Evolutionary conservation across 2,329 filamentous ascomycete genomes (phyloP), one percentile per base, ranked within the genome.

Genomic region (Penicillium sp.): DNA sequence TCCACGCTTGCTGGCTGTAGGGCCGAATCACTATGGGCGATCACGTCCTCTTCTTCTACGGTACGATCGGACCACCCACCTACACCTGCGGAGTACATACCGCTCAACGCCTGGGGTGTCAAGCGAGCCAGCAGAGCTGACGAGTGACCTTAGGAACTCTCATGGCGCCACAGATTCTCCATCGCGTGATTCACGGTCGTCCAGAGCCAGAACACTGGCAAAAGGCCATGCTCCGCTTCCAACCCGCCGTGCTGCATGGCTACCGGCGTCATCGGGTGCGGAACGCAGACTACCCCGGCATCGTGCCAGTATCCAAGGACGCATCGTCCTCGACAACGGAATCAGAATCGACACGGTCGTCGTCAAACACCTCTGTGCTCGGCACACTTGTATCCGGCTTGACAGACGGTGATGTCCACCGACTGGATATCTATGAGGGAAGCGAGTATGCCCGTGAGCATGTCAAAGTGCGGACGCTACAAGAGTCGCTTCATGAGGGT

Each of bases 161-260:
- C 59, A 96, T 96, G 89, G 86, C 84, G n/a, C 81, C 85, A 0
- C 80, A 85, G 58, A 83, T 97, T 56, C 87, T 97, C 54, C 84
- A 86, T 69, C 84, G 85, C 21, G 89, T 95, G 29, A 87, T 87
- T 65, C 87, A 90, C 67, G 79, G 81, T 51, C 67, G 69, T 7
- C 63, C 69, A 11, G 75, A 47, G 58, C 78, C 58, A 23, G 76
- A 63, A 57, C 73, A 63, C 63, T 74, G 69, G 48, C 74, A 76
- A 59, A 70, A 67, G 43, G 62, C 64, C 9, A 65, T 78, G 32
- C 70, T 91, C 23, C 79, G 79, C 47, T 78, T 88, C 61, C 75
- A 74, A 0, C 86, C 88, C 0, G 90, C 90, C 10, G 69, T 94
- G n/a, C 76, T 97, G 0, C 77, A 82, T 45, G 73, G 77, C 30